Evolutionary conservation across 148 eudicot species (phyloP).

Genomic region (Fagopyrum tataricum): DNA sequence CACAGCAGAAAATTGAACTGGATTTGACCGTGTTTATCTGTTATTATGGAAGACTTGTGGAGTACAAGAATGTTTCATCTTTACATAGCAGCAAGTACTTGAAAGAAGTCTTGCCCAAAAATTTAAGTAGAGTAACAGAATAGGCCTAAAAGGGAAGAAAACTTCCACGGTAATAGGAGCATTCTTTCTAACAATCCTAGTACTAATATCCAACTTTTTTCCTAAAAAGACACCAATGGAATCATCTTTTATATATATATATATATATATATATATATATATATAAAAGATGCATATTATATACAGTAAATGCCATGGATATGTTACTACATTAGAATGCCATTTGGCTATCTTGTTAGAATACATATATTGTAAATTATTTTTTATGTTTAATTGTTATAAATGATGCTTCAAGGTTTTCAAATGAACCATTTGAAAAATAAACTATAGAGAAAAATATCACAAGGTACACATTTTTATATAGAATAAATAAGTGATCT

Average conservation of each 20-base stretch:
- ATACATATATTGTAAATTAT: neutral
- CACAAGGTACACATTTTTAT: neutral
- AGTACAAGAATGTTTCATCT: slow-evolving; percentile 6
- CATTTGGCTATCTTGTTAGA: slow-evolving; percentile 5
- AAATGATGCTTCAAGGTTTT: slow-evolving; percentile 1
- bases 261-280: neutral
- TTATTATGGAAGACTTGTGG: neutral
- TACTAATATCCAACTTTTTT: too few species aligned
- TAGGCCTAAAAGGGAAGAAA: neutral
- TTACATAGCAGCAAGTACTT: slow-evolving; percentile 4
- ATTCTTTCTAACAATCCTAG: too few species aligned
- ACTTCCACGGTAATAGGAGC: too few species aligned
- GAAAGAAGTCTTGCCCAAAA: neutral
- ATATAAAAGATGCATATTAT: neutral
- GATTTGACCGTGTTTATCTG: too few species aligned
- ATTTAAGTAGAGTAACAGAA: neutral
- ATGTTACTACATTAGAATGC: neutral
- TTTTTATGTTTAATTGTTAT: neutral
- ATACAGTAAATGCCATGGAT: neutral
- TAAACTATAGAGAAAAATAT: neutral
- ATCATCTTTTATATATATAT: too few species aligned
- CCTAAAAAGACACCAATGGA: too few species aligned
- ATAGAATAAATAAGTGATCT: neutral
- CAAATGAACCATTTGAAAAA: slow-evolving; percentile 4
- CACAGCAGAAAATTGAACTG: too few species aligned